Conservation (phyloP, 768 basidiomycete genomes). For the Kwoniella sp. region DNA sequence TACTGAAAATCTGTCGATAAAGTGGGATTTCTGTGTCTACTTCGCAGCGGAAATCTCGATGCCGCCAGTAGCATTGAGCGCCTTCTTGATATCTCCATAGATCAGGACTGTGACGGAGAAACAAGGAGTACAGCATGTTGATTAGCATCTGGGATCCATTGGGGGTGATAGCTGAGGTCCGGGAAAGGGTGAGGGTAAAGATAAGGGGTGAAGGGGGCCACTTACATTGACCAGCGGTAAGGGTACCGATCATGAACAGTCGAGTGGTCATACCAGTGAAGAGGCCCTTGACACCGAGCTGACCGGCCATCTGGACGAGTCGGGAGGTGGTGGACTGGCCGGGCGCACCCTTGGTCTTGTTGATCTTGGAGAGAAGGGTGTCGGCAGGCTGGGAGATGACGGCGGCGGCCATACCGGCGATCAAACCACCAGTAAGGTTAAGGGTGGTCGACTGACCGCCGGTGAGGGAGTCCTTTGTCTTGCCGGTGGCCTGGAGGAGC, state of each 20-base stretch:
- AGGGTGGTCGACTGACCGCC: constrained; percentile 61
- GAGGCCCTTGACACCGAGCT: constrained; percentile 58
- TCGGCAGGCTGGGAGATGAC: constrained; percentile 93
- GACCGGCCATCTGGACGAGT: constrained; percentile 57
- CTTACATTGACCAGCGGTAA: constrained; percentile 59
- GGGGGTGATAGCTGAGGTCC: not conserved
- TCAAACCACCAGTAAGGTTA: constrained; percentile 87
- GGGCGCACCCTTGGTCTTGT: constrained; percentile 67
- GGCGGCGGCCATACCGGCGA: constrained; percentile 94
- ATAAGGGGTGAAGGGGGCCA: constrained; percentile 3
- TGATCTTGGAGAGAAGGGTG: constrained; percentile 84
- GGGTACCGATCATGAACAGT: constrained; percentile 59
- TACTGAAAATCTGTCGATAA: not conserved
- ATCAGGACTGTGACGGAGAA: constrained; percentile 32
- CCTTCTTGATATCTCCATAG: constrained; percentile 56
- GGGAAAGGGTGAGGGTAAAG: not conserved
- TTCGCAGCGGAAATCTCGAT: constrained; percentile 46
- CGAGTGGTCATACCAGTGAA: constrained; percentile 59
- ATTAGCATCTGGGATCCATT: not conserved
- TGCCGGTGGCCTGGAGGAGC: constrained; percentile 77
- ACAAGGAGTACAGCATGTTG: constrained; percentile 7
- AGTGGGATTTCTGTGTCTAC: constrained; percentile 16
- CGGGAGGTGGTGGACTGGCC: constrained; percentile 58
- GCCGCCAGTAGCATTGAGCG: constrained; percentile 54
- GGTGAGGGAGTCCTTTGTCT: constrained; percentile 73